These are phyloP conservation scores for Talinum fruticosum DNA, from an alignment of 148 eudicot species.

Conservation along the genomic window DNA sequence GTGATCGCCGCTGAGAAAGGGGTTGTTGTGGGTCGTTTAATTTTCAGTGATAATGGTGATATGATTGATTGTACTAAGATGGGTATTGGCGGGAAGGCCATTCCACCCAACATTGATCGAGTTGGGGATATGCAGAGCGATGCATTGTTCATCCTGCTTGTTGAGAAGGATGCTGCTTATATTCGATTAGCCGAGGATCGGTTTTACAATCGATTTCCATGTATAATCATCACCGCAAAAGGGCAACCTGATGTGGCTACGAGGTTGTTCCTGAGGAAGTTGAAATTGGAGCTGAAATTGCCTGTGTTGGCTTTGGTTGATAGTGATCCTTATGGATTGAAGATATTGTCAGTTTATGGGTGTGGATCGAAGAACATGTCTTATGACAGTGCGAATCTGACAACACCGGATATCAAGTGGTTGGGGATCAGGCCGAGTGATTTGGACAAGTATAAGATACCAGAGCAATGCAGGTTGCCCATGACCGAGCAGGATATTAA, in stretches of 20 bases:
- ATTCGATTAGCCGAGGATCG: constrained; percentile 85
- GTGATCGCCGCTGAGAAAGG: constrained; percentile 88
- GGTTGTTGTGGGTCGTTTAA: constrained; percentile 77
- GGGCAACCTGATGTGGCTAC: constrained; percentile 98
- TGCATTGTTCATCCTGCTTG: constrained; percentile 75
- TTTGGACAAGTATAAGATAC: constrained; percentile 89
- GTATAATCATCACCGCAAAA: constrained; percentile 81
- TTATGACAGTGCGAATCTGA: constrained; percentile 90
- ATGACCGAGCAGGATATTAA: constrained; percentile 97
- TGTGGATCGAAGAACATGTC: constrained; percentile 99
- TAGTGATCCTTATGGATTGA: constrained; percentile 93
- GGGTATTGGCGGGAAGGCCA: constrained; percentile 95
- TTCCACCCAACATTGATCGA: constrained; percentile 86
- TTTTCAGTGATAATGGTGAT: constrained; percentile 86
- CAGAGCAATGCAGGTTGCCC: constrained; percentile 94
- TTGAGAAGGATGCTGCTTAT: constrained; percentile 94
- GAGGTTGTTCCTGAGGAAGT: constrained; percentile 72
- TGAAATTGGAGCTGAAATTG: constrained; percentile 77
- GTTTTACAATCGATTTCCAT: constrained; percentile 86
- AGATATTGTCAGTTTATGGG: constrained; percentile 88
- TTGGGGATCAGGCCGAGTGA: constrained; percentile 92
- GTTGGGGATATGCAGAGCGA: constrained; percentile 86
- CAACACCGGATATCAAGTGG: constrained; percentile 96
- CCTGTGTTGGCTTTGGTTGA: constrained; percentile 93
- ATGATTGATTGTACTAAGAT: constrained; percentile 90